Evolutionary conservation across 352 stramenopile genomes (phyloP).

Genomic region (Phytophthora lateralis): DNA sequence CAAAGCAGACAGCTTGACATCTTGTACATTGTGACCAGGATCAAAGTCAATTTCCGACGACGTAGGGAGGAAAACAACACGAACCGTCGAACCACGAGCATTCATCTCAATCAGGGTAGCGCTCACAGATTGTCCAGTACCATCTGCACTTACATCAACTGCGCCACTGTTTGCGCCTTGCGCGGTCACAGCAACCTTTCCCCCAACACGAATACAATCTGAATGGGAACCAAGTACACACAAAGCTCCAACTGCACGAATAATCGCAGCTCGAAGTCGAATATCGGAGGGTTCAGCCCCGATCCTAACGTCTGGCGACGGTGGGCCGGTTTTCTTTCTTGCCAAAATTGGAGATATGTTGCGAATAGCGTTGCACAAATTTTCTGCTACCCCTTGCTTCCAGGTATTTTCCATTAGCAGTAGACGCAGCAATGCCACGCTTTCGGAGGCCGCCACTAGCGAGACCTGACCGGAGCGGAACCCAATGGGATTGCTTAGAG

Average conservation of each 20-base stretch:
- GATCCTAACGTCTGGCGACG: conserved; percentile 4
- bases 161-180: conserved; percentile 36
- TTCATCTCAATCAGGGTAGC: conserved; percentile 85
- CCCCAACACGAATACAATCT: conserved; percentile 83
- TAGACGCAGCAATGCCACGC: conserved; percentile 75
- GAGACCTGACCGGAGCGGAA: conserved; percentile 86
- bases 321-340: conserved; percentile 37
- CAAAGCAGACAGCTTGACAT: conserved; percentile 68
- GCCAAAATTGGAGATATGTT: conserved; percentile 75
- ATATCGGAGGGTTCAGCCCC: conserved; percentile 56
- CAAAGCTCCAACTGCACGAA: conserved; percentile 79
- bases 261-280: conserved; percentile 69
- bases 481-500: conserved; percentile 79
- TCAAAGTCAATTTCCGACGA: conserved; percentile 68
- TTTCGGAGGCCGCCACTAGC: conserved; percentile 78
- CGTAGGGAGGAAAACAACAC: conserved; percentile 75
- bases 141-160: conserved; percentile 41
- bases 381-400: conserved; percentile 62
- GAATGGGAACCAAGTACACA: conserved; percentile 86
- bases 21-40: conserved; percentile 84
- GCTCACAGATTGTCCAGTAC: conserved; percentile 43
- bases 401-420: conserved; percentile 75
- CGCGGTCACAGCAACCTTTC: conserved; percentile 70
- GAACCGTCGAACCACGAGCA: conserved; percentile 60
- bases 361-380: conserved; percentile 71